A percentile compares a stretch with the other conserved stretches of the same genome.
Conservation (phyloP, 768 basidiomycete genomes). For the Mycena galopus region DNA sequence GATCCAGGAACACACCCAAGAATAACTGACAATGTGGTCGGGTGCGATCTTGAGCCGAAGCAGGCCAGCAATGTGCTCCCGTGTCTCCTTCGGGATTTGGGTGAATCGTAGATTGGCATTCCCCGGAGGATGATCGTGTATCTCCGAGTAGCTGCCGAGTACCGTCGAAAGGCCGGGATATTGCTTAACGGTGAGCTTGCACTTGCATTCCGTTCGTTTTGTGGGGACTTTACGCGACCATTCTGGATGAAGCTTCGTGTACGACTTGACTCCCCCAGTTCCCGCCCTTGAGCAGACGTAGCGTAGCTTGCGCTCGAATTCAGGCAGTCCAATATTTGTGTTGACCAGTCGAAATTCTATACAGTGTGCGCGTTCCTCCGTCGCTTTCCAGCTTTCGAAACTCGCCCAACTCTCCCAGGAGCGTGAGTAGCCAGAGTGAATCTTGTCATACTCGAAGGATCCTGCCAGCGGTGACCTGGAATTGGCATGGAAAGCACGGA, state of each 20-base stretch:
- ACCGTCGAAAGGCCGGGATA: not conserved
- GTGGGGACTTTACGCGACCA: not conserved
- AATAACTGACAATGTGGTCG: not conserved
- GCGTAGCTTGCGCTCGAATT: not conserved
- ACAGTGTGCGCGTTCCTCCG: not conserved
- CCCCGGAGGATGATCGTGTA: not conserved
- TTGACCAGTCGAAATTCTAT: not conserved
- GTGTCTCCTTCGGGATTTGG: not conserved
- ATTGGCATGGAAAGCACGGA: not conserved
- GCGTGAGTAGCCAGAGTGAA: too few species aligned
- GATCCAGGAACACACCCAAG: too few species aligned
- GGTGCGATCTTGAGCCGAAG: too few species aligned
- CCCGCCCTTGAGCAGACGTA: not conserved
- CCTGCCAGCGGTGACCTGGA: not conserved
- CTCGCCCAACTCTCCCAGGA: not conserved
- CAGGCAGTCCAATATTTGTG: not conserved
- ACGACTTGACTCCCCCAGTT: not conserved
- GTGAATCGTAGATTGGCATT: not conserved
- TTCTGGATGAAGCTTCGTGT: not conserved
- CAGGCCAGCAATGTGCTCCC: constrained; percentile 4
- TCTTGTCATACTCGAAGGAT: not conserved
- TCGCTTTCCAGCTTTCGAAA: not conserved
- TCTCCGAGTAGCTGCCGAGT: not conserved
- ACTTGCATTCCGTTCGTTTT: not conserved
- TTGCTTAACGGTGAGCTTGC: not conserved